A percentile compares a stretch with the other conserved stretches of the same genome.
phyloP scores from a whole-genome alignment of 768 basidiomycete genomes.

The Kwoniella mangroviensis region DNA sequence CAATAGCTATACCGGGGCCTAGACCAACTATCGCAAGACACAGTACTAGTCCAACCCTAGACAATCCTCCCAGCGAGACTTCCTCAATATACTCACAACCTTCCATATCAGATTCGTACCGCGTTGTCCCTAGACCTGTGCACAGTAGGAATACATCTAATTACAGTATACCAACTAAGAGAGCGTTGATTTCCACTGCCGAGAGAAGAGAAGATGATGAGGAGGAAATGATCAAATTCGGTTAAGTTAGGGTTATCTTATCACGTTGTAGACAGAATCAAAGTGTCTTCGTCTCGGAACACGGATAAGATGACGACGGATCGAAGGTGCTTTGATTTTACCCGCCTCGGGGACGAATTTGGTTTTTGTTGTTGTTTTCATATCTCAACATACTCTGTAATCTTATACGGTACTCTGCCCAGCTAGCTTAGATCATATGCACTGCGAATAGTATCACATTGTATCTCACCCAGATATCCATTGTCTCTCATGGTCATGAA shows the following conservation, averaged over 20 bases:
- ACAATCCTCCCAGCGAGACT: not conserved
- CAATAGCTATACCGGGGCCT: not conserved
- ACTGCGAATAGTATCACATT: too few relatives aligned
- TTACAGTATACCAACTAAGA: not conserved
- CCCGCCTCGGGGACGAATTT: too few relatives aligned
- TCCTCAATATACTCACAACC: constrained; percentile 4
- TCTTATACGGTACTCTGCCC: too few relatives aligned
- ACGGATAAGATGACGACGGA: too few relatives aligned
- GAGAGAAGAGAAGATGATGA: not conserved
- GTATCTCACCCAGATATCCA: too few relatives aligned
- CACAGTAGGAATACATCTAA: not conserved
- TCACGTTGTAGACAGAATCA: too few relatives aligned
- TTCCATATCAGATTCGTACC: not conserved
- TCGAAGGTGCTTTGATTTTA: too few relatives aligned
- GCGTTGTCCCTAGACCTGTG: not conserved
- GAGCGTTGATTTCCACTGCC: not conserved
- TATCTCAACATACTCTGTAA: too few relatives aligned
- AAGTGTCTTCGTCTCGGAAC: too few relatives aligned
- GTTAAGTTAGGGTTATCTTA: not conserved
- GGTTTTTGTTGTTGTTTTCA: too few relatives aligned
- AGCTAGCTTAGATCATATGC: too few relatives aligned
- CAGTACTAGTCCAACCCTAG: not conserved
- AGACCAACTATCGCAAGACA: not conserved
- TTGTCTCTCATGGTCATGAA: too few relatives aligned
- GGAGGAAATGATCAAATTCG: not conserved